A percentile compares a stretch with the other conserved stretches of the same genome.
These are phyloP conservation scores for Leucosporidium scottii DNA, from an alignment of 768 basidiomycete species.

Conservation along the genomic window DNA sequence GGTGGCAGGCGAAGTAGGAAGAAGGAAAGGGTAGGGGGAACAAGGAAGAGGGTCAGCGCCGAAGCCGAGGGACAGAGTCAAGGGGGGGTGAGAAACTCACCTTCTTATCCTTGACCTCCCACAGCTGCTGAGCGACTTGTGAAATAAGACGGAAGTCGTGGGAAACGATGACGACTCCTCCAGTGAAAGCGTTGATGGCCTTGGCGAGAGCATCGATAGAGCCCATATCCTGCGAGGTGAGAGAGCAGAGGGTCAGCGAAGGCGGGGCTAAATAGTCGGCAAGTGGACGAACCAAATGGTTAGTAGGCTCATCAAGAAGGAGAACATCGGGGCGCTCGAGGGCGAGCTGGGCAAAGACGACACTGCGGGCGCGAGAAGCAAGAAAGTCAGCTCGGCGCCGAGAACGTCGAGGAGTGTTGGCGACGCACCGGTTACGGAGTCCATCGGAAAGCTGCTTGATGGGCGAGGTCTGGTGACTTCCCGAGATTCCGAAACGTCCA, in stretches of 20 bases:
- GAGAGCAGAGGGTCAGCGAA: not conserved
- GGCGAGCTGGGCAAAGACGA: conserved; percentile 90
- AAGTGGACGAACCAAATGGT: conserved; percentile 56
- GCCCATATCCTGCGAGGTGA: conserved; percentile 60
- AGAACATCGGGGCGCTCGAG: conserved; percentile 80
- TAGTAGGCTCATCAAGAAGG: conserved; percentile 77
- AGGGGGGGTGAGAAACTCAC: no score
- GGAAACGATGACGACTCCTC: conserved; percentile 97
- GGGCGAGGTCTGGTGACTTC: conserved; percentile 84
- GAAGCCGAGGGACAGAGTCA: no score
- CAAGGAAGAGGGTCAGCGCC: no score
- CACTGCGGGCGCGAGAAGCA: conserved; percentile 45
- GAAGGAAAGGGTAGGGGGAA: no score
- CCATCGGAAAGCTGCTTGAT: conserved; percentile 95
- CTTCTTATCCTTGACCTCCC: conserved; percentile 94
- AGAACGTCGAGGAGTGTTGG: not conserved
- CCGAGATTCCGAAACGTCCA: conserved; percentile 90
- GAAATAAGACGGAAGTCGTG: conserved; percentile 99
- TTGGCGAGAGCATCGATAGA: conserved; percentile 91
- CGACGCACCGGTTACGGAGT: conserved; percentile 63
- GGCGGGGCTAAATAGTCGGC: not conserved
- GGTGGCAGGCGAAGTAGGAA: no score
- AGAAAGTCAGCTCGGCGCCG: not conserved
- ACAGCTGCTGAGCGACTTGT: conserved; percentile 96
- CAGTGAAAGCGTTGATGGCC: conserved; percentile 95